Evolutionary conservation across 1,139 yeast species (phyloP), one percentile per base, ranked within the genome.

Genomic region (Magnusiomyces paraingens): DNA sequence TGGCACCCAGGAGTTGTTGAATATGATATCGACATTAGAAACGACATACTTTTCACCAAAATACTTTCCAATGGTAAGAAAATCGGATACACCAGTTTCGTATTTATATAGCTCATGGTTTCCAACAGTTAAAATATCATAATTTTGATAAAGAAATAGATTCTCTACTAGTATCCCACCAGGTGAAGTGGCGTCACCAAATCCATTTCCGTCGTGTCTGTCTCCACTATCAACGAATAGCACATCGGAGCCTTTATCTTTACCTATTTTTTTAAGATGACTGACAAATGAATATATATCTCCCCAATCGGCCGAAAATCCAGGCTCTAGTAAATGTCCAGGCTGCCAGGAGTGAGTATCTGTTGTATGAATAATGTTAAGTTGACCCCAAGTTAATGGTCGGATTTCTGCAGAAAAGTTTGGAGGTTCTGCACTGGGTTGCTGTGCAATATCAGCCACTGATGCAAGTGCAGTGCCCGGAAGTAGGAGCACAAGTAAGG

Each of bases 281-380:
- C 68, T 61, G 1, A 81, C 71, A 63, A 93, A 90, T 0, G 94
- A 83, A 2, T 86, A 66, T 59, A 86, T 88, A 64, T 93, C 96
- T 10, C 98, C 99, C 96, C 96, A 93, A 66, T 89, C 87, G 8
- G 88, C 95, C 48, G 84, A 78, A 67, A 84, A 93, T 57, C 79
- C 80, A 32, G 78, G 76, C 67, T 90, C 96, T 60, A 83, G 81
- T 43, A 80, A 61, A 70, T 91, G 98, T 0, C 98, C 97, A 3
- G 91, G 82, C 58, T 86, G 80, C 98, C 98, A 93, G 0, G 75
- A 73, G 67, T 93, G 99, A 1, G 97, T 91, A 63, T 93, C 99
- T 0, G 98, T 93, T 1, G 98, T 90, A 63, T 90, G 97, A 40
- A 91, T 64, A 62, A 93, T 86, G 71, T 93, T 93, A 52, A 91